Conservation (phyloP, 108 stramenopile genomes). For the Pseudonitzschia pungens region DNA sequence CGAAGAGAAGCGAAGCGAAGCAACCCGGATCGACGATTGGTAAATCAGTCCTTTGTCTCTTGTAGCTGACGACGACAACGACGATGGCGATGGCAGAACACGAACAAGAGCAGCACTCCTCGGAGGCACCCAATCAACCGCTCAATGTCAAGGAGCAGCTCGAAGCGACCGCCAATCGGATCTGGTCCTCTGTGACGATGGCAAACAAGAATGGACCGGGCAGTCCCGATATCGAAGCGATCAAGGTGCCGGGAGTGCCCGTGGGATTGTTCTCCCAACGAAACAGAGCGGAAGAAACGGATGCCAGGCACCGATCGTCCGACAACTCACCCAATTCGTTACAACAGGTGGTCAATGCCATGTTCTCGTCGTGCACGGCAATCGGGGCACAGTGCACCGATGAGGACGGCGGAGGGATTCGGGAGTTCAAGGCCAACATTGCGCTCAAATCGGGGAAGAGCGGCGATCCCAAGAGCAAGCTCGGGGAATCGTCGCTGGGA, state of each 20-base stretch:
- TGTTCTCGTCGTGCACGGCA: slow-evolving; percentile 7
- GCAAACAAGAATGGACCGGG: too few relatives aligned
- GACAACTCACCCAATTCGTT: not conserved
- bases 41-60: too few relatives aligned
- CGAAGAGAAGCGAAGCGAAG: too few relatives aligned
- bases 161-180: slow-evolving; percentile 12
- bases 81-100: not conserved
- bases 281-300: not conserved
- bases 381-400: not conserved
- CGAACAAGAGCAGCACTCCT: not conserved
- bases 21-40: too few relatives aligned
- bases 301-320: not conserved
- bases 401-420: not conserved
- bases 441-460: not conserved
- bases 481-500: too few relatives aligned
- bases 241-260: slow-evolving; percentile 8
- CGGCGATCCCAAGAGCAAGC: not conserved
- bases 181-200: slow-evolving; percentile 4
- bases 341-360: not conserved
- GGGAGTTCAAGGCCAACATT: not conserved
- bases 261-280: not conserved
- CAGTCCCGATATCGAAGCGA: not conserved
- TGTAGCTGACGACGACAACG: too few relatives aligned
- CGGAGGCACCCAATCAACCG: not conserved
- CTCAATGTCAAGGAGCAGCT: slow-evolving; percentile 13